A percentile compares a stretch with the other conserved stretches of the same genome.
Evolutionary conservation across 2,329 filamentous ascomycete genomes (phyloP).

Genomic region (Falciphora oryzae): DNA sequence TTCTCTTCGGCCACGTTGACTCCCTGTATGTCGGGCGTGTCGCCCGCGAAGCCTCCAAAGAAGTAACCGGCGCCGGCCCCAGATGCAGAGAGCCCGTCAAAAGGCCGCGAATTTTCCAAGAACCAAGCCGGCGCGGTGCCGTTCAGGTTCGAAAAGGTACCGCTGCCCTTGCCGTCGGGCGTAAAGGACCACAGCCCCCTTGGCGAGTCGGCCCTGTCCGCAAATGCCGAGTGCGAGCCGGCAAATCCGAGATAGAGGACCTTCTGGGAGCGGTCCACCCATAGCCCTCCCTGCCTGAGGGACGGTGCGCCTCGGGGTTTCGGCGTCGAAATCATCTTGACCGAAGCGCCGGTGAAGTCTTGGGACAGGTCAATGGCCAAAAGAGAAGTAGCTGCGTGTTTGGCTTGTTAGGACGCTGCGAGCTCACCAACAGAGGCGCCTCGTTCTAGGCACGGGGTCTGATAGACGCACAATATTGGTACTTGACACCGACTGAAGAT

Average conservation of each 20-base stretch:
- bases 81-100: constrained; percentile 13
- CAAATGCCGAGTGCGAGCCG: constrained; percentile 14
- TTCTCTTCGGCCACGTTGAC: neutral
- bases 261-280: constrained; percentile 14
- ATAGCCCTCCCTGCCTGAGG: constrained; percentile 15
- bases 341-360: constrained; percentile 15
- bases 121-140: constrained; percentile 13
- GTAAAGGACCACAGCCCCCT: constrained; percentile 18
- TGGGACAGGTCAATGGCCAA: constrained; percentile 17
- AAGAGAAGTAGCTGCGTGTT: constrained; percentile 14
- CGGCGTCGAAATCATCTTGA: constrained; percentile 12
- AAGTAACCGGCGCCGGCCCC: constrained; percentile 15
- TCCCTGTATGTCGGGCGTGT: neutral
- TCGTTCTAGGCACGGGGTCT: neutral
- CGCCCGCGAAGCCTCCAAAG: constrained; percentile 12
- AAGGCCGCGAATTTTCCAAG: constrained; percentile 13
- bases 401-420: constrained; percentile 3
- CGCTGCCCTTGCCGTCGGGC: constrained; percentile 12
- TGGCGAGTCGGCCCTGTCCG: constrained; percentile 10
- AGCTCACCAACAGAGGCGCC: too few species aligned
- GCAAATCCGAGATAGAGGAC: constrained; percentile 17
- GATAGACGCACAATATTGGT: constrained; percentile 17
- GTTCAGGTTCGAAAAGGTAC: constrained; percentile 16
- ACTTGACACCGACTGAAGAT: constrained; percentile 12
- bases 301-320: constrained; percentile 14